Percentiles rank a stretch among this genome's conserved stretches.
These are phyloP conservation scores for Microcyclosporella mali DNA, from an alignment of 2,329 filamentous ascomycete genomes.

Conservation along the genomic window DNA sequence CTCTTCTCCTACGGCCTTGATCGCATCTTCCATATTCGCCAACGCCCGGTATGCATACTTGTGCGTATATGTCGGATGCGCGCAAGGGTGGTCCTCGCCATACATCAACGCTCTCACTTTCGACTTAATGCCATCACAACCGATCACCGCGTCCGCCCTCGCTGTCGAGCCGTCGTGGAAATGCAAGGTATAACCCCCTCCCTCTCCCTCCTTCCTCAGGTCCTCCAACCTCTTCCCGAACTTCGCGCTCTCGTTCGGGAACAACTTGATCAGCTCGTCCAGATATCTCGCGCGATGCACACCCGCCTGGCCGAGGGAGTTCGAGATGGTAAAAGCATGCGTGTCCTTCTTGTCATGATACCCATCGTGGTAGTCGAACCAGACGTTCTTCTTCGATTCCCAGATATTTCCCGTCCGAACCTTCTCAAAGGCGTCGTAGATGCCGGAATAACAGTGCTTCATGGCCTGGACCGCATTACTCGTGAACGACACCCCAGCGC, in stretches of 20 bases:
- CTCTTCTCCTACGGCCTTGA: conserved; percentile 24
- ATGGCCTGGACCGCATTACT: conserved; percentile 51
- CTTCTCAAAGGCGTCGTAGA: conserved; percentile 40
- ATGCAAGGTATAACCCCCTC: conserved; percentile 29
- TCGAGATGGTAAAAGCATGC: conserved; percentile 24
- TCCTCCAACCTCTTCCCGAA: conserved; percentile 29
- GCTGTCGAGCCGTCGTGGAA: conserved; percentile 37
- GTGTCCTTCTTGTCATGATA: conserved; percentile 22
- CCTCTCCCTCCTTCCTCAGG: conserved; percentile 24
- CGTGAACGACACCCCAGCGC: conserved; percentile 52
- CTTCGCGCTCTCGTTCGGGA: conserved; percentile 33
- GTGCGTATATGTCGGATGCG: conserved; percentile 47
- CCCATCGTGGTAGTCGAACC: conserved; percentile 40
- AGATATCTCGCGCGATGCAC: conserved; percentile 39
- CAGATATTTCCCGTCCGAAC: conserved; percentile 37
- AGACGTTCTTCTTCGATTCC: conserved; percentile 33
- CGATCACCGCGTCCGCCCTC: conserved; percentile 35
- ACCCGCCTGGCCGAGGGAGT: conserved; percentile 22
- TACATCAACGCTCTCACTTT: conserved; percentile 43
- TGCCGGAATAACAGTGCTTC: conserved; percentile 45
- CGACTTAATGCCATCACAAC: conserved; percentile 47
- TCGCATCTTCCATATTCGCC: conserved; percentile 47
- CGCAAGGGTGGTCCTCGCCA: conserved; percentile 35
- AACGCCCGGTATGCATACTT: conserved; percentile 59
- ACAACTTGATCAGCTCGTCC: conserved; percentile 35